Conservation (phyloP, 768 basidiomycete genomes). For the Amanita muscaria region DNA sequence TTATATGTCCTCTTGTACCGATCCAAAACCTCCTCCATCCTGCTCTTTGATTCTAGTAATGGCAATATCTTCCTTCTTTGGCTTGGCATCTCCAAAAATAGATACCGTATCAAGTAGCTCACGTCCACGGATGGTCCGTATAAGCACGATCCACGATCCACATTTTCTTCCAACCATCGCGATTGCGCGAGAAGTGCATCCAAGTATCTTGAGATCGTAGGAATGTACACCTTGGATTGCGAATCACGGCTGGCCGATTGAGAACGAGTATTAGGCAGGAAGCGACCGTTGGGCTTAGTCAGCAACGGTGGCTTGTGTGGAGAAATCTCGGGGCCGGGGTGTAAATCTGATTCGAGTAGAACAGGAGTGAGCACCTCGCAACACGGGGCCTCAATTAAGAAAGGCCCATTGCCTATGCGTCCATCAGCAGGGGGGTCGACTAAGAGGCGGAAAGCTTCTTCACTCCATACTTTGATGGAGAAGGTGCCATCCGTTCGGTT, state of each 20-base stretch:
- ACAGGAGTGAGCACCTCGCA: slow-evolving; percentile 12
- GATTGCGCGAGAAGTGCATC: slow-evolving; percentile 10
- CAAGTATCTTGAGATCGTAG: too few relatives aligned
- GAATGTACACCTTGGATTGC: too few relatives aligned
- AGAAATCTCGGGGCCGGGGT: slow-evolving; percentile 11
- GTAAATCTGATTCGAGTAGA: slow-evolving; percentile 14
- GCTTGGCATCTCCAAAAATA: slow-evolving; percentile 13
- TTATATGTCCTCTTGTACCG: slow-evolving; percentile 12
- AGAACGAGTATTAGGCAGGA: slow-evolving; percentile 11
- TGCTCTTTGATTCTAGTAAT: slow-evolving; percentile 12
- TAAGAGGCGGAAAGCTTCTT: too few relatives aligned
- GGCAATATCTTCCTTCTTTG: slow-evolving; percentile 14
- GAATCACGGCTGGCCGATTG: slow-evolving; percentile 11
- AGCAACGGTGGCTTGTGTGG: slow-evolving; percentile 11
- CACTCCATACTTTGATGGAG: slow-evolving; percentile 11
- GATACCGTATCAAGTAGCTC: slow-evolving; percentile 9
- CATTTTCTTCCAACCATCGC: slow-evolving; percentile 12
- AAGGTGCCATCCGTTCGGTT: slow-evolving; percentile 9
- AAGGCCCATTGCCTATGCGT: background rate
- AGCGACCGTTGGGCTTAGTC: slow-evolving; percentile 9
- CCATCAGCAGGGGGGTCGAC: slow-evolving; percentile 9
- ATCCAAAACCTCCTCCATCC: slow-evolving; percentile 13
- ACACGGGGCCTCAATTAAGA: slow-evolving; percentile 4
- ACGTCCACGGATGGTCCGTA: slow-evolving; percentile 8
- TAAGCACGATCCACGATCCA: slow-evolving; percentile 6